These are phyloP conservation scores for Cercis canadensis DNA, from an alignment of 306 rosid genomes.

Conservation along the genomic window DNA sequence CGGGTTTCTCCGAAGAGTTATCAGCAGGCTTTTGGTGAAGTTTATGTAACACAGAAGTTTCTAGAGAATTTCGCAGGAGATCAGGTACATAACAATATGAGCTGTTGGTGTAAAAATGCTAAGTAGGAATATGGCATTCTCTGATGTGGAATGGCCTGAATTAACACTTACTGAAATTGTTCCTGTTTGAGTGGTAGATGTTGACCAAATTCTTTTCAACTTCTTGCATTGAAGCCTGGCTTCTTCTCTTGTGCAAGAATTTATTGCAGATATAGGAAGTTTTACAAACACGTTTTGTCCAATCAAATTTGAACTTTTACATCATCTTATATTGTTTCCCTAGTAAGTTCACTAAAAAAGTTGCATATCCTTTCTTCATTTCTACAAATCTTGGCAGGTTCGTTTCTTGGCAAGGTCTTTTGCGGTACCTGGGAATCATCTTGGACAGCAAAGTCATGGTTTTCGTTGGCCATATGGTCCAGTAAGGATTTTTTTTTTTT, in stretches of 20 bases:
- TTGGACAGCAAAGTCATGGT: constrained; percentile 97
- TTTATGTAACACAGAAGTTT: constrained; percentile 82
- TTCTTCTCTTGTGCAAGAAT: no score
- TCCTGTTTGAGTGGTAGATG: constrained; percentile 3
- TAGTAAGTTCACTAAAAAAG: no score
- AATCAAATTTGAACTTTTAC: no score
- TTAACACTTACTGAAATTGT: background rate
- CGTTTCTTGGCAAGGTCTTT: constrained; percentile 96
- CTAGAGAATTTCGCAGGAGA: constrained; percentile 89
- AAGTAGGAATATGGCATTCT: constrained; percentile 19
- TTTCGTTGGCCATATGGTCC: constrained; percentile 99
- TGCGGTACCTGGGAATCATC: constrained; percentile 91
- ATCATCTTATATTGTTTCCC: no score
- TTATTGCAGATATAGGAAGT: no score
- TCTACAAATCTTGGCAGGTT: constrained; percentile 59
- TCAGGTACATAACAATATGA: constrained; percentile 64
- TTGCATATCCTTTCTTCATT: no score
- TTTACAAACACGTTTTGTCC: no score
- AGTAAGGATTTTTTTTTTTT: constrained; percentile 53
- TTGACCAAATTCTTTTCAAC: no score
- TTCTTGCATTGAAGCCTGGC: no score
- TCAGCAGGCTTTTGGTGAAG: constrained; percentile 88
- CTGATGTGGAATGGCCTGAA: constrained; percentile 9
- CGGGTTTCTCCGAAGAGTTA: constrained; percentile 99
- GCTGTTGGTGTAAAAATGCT: constrained; percentile 22